Evolutionary conservation across 1,139 yeast species (phyloP).

Genomic region (Sugiyamaella castrensis): DNA sequence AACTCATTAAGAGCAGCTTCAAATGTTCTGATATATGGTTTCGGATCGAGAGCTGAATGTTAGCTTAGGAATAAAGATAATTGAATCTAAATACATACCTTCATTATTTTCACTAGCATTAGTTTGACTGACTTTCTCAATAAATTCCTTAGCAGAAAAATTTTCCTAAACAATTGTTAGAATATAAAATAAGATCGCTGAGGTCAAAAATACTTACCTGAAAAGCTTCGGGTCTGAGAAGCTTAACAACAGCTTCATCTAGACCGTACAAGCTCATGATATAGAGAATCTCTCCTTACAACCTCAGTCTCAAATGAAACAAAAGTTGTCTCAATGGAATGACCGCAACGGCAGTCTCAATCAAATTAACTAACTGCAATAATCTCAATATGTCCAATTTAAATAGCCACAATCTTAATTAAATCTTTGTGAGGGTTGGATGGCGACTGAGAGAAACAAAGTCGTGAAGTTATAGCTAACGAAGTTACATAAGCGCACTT

Average conservation of each 20-base stretch:
- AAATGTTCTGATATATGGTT: conserved; percentile 90
- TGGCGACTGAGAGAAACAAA: no score
- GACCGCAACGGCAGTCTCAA: no score
- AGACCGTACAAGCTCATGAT: conserved; percentile 46
- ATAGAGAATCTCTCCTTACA: no score
- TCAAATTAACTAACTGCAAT: no score
- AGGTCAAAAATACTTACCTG: conserved; percentile 41
- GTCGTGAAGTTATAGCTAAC: no score
- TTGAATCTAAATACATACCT: conserved; percentile 38
- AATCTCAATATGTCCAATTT: no score
- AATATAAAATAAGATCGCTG: neutral
- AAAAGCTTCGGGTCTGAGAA: conserved; percentile 70
- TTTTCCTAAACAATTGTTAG: conserved; percentile 42
- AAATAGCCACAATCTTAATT: no score
- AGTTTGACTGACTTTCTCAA: conserved; percentile 77
- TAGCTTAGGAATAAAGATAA: conserved; percentile 5
- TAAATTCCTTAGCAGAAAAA: conserved; percentile 72
- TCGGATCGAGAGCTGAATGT: conserved; percentile 58
- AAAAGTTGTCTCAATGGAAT: no score
- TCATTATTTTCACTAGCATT: conserved; percentile 54
- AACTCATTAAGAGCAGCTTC: conserved; percentile 79
- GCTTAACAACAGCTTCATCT: conserved; percentile 67
- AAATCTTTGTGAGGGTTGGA: no score
- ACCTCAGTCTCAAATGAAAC: neutral
- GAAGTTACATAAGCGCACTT: no score